These are phyloP conservation scores for Avicennia marina DNA, from an alignment of 257 asterid species.

Conservation along the genomic window DNA sequence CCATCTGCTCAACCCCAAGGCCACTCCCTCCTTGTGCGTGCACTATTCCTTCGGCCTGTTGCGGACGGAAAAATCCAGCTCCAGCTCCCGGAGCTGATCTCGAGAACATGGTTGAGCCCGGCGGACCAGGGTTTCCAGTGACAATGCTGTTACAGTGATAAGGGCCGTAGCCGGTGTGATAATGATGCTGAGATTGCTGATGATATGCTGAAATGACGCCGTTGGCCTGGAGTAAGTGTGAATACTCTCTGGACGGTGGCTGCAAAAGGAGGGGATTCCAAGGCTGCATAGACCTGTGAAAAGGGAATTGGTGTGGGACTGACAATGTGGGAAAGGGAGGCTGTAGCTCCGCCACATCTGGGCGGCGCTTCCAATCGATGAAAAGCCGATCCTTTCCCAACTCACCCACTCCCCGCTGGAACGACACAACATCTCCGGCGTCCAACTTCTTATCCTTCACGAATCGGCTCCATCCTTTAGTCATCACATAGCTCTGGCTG, in stretches of 20 bases:
- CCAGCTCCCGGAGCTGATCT: slow-evolving; percentile 31
- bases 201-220: neutral
- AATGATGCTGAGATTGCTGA: neutral
- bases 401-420: slow-evolving; percentile 73
- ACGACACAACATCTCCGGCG: slow-evolving; percentile 84
- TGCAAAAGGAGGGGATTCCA: slow-evolving; percentile 49
- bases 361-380: slow-evolving; percentile 96
- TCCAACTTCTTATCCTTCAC: slow-evolving; percentile 88
- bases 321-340: slow-evolving; percentile 8
- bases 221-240: too few relatives aligned
- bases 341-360: slow-evolving; percentile 44
- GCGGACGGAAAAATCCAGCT: neutral
- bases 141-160: slow-evolving; percentile 26
- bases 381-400: slow-evolving; percentile 54
- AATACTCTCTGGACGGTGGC: too few relatives aligned
- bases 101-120: slow-evolving; percentile 53
- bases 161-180: slow-evolving; percentile 4
- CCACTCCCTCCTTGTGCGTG: neutral
- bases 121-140: slow-evolving; percentile 75
- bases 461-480: slow-evolving; percentile 94
- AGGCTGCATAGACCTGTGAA: slow-evolving; percentile 31
- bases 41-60: neutral
- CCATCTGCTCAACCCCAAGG: slow-evolving; percentile 30
- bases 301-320: slow-evolving; percentile 36
- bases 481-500: slow-evolving; percentile 99